A percentile compares a stretch with the other conserved stretches of the same genome.
Conservation (phyloP, 352 stramenopile genomes). For the Phytophthora pisi region DNA sequence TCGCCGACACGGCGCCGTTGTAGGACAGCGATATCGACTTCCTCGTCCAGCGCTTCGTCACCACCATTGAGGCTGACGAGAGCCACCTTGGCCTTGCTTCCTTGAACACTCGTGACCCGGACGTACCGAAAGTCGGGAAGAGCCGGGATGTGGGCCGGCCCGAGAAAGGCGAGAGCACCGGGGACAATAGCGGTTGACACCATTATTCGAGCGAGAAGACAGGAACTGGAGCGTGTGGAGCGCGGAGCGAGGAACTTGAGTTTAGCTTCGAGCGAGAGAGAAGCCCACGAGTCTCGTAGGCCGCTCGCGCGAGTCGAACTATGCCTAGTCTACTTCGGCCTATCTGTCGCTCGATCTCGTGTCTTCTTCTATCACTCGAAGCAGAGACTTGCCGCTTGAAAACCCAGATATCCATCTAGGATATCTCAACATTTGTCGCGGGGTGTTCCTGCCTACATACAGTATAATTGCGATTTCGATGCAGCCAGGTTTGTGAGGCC, state of each 20-base stretch:
- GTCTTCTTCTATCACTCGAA: background rate
- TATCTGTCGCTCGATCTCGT: background rate
- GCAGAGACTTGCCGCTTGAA: conserved; percentile 4
- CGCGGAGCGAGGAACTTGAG: too few relatives aligned
- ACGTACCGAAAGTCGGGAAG: background rate
- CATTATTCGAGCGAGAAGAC: background rate
- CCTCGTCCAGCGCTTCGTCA: conserved; percentile 1
- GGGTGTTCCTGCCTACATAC: too few relatives aligned
- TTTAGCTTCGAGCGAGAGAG: background rate
- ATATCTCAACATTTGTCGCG: background rate
- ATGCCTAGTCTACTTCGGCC: background rate
- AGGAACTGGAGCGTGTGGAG: background rate
- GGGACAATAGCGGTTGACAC: background rate
- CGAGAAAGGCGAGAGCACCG: background rate
- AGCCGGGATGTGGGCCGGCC: background rate
- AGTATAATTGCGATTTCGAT: too few relatives aligned
- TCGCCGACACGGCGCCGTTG: background rate
- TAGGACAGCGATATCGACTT: background rate
- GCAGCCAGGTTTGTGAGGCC: too few relatives aligned
- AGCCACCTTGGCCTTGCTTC: background rate
- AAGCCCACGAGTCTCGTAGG: background rate
- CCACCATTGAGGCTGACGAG: background rate
- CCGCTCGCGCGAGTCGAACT: too few relatives aligned
- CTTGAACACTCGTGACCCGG: background rate
- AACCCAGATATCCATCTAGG: background rate